phyloP scores from a whole-genome alignment of 2,329 filamentous ascomycete genomes.

The Penicillium sp. region DNA sequence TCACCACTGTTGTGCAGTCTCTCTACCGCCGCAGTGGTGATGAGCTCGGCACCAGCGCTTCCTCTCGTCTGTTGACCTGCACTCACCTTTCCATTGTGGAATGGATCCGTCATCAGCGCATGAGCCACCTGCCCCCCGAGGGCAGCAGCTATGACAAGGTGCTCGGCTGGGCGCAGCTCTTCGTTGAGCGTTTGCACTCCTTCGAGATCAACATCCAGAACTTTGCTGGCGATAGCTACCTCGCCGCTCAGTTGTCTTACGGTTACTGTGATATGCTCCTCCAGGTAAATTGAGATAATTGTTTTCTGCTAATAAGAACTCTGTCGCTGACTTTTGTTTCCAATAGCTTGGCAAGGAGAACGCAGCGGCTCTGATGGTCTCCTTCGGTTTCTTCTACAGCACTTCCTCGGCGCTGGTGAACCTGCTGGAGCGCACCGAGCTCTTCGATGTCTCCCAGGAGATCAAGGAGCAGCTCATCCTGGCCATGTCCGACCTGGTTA shows the following conservation, averaged over 20 bases:
- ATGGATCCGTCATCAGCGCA: slow-evolving; percentile 45
- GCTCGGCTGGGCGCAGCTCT: slow-evolving; percentile 45
- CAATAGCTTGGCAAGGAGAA: slow-evolving; percentile 28
- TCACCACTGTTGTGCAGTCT: slow-evolving; percentile 35
- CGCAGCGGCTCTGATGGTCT: slow-evolving; percentile 50
- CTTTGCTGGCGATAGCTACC: slow-evolving; percentile 42
- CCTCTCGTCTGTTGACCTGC: slow-evolving; percentile 31
- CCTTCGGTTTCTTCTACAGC: slow-evolving; percentile 59
- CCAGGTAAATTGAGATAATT: slow-evolving; percentile 41
- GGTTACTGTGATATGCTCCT: slow-evolving; percentile 54
- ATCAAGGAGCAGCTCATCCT: slow-evolving; percentile 52
- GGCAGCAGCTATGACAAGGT: slow-evolving; percentile 49
- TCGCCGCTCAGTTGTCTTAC: slow-evolving; percentile 55
- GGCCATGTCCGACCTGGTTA: slow-evolving; percentile 43
- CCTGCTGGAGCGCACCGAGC: slow-evolving; percentile 53
- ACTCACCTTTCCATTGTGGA: slow-evolving; percentile 35
- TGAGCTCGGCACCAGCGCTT: slow-evolving; percentile 35
- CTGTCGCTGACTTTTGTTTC: background rate
- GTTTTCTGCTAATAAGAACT: background rate
- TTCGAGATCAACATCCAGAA: slow-evolving; percentile 42
- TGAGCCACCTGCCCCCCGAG: slow-evolving; percentile 44
- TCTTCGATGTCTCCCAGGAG: slow-evolving; percentile 52
- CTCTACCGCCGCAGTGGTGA: slow-evolving; percentile 35
- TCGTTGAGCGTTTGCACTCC: slow-evolving; percentile 42
- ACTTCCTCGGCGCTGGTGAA: slow-evolving; percentile 46